phyloP scores from a whole-genome alignment of 148 eudicot genomes.

The Suaeda aralocaspica region DNA sequence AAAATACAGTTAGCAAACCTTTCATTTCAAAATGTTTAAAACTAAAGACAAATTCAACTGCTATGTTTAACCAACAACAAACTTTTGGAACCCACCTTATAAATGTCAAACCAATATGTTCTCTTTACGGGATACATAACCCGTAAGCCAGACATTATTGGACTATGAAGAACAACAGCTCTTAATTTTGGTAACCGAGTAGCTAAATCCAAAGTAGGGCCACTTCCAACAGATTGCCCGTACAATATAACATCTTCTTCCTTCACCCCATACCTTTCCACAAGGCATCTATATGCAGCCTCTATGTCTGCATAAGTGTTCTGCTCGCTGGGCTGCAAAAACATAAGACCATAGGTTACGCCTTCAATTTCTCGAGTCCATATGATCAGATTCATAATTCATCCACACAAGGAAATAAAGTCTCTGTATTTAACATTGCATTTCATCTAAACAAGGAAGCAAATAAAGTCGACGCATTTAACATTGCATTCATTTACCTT shows the following conservation, averaged over 20 bases:
- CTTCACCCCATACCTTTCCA: slow-evolving; percentile 70
- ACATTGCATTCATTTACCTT: slow-evolving; percentile 44
- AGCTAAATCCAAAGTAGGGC: slow-evolving; percentile 87
- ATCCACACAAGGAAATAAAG: neutral
- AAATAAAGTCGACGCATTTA: slow-evolving; percentile 7
- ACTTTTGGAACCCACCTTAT: slow-evolving; percentile 46
- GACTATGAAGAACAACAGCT: slow-evolving; percentile 91
- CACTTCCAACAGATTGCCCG: slow-evolving; percentile 97
- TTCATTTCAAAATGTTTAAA: neutral
- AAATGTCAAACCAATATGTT: slow-evolving; percentile 92
- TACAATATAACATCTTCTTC: slow-evolving; percentile 87
- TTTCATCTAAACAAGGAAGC: too few species aligned
- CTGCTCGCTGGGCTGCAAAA: slow-evolving; percentile 78
- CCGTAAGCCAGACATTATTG: slow-evolving; percentile 83
- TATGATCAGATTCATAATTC: neutral
- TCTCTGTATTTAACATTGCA: slow-evolving; percentile 1
- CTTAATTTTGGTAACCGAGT: slow-evolving; percentile 67
- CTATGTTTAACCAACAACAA: neutral
- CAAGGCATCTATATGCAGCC: slow-evolving; percentile 86
- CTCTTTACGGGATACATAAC: slow-evolving; percentile 94
- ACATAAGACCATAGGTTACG: neutral
- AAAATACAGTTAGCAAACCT: slow-evolving; percentile 7
- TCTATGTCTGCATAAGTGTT: slow-evolving; percentile 93
- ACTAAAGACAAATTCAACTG: slow-evolving; percentile 14
- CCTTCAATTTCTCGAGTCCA: neutral